Percentiles rank a stretch among this genome's conserved stretches.
These are phyloP conservation scores for Massospora cicadina DNA, from an alignment of 371 early-diverging fungal genomes.

Conservation along the genomic window DNA sequence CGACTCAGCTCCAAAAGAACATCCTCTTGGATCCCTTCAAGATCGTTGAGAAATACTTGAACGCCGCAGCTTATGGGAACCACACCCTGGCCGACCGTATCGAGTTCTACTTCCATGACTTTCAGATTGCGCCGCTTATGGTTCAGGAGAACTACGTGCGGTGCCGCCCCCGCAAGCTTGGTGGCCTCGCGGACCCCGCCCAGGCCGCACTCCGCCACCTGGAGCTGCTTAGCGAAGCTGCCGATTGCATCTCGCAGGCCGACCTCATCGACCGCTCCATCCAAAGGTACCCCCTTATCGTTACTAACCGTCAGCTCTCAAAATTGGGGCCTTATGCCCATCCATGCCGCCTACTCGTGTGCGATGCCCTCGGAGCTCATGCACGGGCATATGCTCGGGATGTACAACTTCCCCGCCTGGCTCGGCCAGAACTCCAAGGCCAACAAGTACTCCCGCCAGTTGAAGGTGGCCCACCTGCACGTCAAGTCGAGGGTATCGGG, in stretches of 20 bases:
- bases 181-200: background rate
- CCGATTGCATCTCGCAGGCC: conserved; percentile 77
- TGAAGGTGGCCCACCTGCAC: conserved; percentile 69
- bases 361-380: conserved; percentile 70
- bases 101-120: conserved; percentile 92
- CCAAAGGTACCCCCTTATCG: conserved; percentile 33
- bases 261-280: conserved; percentile 74
- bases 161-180: conserved; percentile 15
- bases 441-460: conserved; percentile 42
- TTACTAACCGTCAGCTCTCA: conserved; percentile 20
- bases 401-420: conserved; percentile 36
- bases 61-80: conserved; percentile 24
- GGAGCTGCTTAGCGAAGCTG: conserved; percentile 54
- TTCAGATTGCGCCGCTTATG: conserved; percentile 77
- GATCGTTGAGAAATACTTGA: conserved; percentile 50
- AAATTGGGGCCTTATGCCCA: conserved; percentile 84
- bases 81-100: conserved; percentile 53
- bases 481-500: conserved; percentile 63
- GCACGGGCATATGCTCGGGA: conserved; percentile 30
- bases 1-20: conserved; percentile 49
- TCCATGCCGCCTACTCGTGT: conserved; percentile 79
- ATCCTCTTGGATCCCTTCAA: conserved; percentile 71
- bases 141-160: conserved; percentile 49
- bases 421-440: conserved; percentile 88
- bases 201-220: conserved; percentile 15